phyloP scores from a whole-genome alignment of 352 stramenopile genomes.

The Globisporangium uncinulatum region DNA sequence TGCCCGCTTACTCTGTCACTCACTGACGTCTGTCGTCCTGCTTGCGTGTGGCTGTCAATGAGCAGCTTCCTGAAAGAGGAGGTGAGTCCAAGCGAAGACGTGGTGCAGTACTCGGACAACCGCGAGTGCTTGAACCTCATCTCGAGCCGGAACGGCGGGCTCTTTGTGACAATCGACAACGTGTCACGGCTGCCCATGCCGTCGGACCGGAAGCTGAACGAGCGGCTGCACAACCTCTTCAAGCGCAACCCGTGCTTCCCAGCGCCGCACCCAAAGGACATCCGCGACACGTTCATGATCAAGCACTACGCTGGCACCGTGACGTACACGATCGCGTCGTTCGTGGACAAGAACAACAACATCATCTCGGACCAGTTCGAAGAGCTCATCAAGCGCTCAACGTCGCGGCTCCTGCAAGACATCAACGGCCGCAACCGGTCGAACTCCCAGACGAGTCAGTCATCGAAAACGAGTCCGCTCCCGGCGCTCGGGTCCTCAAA shows the following conservation, averaged over 20 bases:
- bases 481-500: constrained; percentile 35
- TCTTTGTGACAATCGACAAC: constrained; percentile 85
- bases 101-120: constrained; percentile 80
- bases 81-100: constrained; percentile 31
- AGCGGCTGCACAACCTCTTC: constrained; percentile 76
- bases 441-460: constrained; percentile 36
- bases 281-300: constrained; percentile 81
- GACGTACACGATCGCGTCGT: constrained; percentile 81
- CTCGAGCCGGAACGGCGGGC: constrained; percentile 67
- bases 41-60: not conserved
- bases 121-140: constrained; percentile 83
- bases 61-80: constrained; percentile 36
- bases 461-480: constrained; percentile 45
- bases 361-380: constrained; percentile 88
- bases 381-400: constrained; percentile 77
- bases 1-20: not conserved
- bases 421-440: constrained; percentile 46
- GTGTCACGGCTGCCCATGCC: constrained; percentile 78
- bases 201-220: constrained; percentile 85
- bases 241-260: constrained; percentile 83
- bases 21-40: not conserved
- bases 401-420: constrained; percentile 65
- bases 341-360: constrained; percentile 91
- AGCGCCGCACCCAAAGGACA: constrained; percentile 80
- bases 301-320: constrained; percentile 81